Evolutionary conservation across 148 eudicot genomes (phyloP), one percentile per base, ranked within the genome.

Genomic region (Nepenthes gracilis): DNA sequence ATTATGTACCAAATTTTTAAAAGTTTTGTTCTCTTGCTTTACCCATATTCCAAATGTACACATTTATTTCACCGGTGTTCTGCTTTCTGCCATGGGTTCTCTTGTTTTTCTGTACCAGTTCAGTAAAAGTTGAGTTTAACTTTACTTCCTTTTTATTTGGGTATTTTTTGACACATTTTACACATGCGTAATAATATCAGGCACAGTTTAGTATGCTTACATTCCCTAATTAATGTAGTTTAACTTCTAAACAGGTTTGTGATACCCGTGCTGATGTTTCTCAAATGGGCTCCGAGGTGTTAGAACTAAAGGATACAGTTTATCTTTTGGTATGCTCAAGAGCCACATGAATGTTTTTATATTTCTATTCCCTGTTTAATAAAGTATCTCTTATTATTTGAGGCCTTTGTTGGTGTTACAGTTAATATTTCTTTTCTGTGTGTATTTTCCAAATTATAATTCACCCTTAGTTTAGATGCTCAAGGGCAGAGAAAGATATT

Each of bases 311-410:
- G 45, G 54, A 69, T 60, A 68, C 83, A 67, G 90, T 85, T 67
- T 64, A 61, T 56, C 84, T 77, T 61, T 74, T 92, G 98, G 98
- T 92, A 68, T 77, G 97, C 77, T 51, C 63, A 64, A 53, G 13
- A 33, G 52, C 57, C 2, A 23, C 23, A 40, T 53, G 47, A 14
- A 35, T 34, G 36, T 38, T 43, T 11, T 38, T 33, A 47, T 55
- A 49, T 38, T 2, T 58, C 37, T 40, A 8, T 49, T 70, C 5
- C 34, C 45, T 57, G 50, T 11, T 57, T 33, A 40, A 13, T 58
- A 6, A 58, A 12, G 4, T 12, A 15, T 52, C 9, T 52, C 5
- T 6, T 52, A 3, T 52, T 52, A 40, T 40, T 40, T 40, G 8
- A 40, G 45, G 45, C 45, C 45, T 8, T 40, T 40, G 45, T 40